These are phyloP conservation scores for Anisodus acutangulus DNA, from an alignment of 257 asterid species.

Conservation along the genomic window DNA sequence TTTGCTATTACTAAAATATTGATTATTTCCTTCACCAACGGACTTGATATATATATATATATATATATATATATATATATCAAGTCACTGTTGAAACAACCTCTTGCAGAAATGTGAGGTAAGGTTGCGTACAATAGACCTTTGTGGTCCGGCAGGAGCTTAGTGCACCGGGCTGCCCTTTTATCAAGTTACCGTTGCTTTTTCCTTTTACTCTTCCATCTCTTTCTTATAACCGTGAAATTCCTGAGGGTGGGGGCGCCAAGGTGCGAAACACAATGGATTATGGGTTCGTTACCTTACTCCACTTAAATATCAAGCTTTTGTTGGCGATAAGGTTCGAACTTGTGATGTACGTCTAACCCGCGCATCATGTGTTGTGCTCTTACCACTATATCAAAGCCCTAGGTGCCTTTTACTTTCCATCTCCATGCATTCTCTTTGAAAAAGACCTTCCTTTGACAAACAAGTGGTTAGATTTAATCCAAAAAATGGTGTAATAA, in stretches of 20 bases:
- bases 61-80: background rate
- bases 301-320: background rate
- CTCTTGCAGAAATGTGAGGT: no score
- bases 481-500: background rate
- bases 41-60: background rate
- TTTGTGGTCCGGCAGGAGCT: no score
- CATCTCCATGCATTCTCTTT: constrained; percentile 3
- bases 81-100: no score
- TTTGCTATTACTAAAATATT: background rate
- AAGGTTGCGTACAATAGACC: no score
- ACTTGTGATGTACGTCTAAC: background rate
- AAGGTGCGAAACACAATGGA: background rate
- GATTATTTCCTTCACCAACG: background rate
- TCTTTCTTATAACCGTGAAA: background rate
- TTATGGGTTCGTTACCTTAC: background rate
- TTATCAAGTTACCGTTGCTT: background rate
- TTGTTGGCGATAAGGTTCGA: background rate
- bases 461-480: background rate
- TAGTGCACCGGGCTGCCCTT: no score
- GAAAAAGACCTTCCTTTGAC: background rate
- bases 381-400: background rate
- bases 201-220: background rate
- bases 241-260: background rate
- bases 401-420: background rate
- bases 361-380: background rate